A percentile compares a stretch with the other conserved stretches of the same genome.
phyloP scores from a whole-genome alignment of 208 protist species.

The Angomonas deanei region DNA sequence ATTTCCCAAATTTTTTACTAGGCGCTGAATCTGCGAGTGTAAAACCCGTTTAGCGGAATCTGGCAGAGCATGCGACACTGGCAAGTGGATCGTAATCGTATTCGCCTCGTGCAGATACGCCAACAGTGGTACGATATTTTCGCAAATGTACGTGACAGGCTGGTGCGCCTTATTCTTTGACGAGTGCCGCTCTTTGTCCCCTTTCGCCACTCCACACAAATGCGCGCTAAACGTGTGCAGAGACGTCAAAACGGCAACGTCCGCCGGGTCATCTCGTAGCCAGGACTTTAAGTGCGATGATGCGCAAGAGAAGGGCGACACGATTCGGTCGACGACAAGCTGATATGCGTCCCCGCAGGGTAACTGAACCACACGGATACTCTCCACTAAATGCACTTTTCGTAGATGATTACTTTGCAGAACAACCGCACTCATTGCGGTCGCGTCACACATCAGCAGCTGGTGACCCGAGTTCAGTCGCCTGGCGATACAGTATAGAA shows the following conservation, averaged over 20 bases:
- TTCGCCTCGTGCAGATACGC: too few species aligned
- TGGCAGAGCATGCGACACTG: too few species aligned
- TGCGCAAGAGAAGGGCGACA: background rate
- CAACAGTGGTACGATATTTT: too few species aligned
- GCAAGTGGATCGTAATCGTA: too few species aligned
- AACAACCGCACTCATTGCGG: background rate
- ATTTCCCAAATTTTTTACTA: background rate
- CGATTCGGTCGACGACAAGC: slow-evolving; percentile 4
- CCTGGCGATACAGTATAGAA: slow-evolving; percentile 49
- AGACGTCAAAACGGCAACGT: background rate
- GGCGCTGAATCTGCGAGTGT: background rate
- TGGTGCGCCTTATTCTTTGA: too few species aligned
- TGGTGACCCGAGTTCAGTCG: slow-evolving; percentile 48
- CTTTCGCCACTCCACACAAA: too few species aligned
- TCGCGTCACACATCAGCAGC: slow-evolving; percentile 6
- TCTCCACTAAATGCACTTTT: background rate
- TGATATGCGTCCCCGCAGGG: background rate
- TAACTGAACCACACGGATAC: slow-evolving; percentile 3
- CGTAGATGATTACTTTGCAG: background rate
- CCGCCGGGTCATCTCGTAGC: background rate
- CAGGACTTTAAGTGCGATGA: background rate
- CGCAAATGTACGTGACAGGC: too few species aligned
- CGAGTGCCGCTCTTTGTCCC: background rate
- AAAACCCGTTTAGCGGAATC: too few species aligned
- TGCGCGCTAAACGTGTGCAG: background rate